phyloP scores from a whole-genome alignment of 2,329 filamentous ascomycete genomes.

The Leptodontidium sp. region DNA sequence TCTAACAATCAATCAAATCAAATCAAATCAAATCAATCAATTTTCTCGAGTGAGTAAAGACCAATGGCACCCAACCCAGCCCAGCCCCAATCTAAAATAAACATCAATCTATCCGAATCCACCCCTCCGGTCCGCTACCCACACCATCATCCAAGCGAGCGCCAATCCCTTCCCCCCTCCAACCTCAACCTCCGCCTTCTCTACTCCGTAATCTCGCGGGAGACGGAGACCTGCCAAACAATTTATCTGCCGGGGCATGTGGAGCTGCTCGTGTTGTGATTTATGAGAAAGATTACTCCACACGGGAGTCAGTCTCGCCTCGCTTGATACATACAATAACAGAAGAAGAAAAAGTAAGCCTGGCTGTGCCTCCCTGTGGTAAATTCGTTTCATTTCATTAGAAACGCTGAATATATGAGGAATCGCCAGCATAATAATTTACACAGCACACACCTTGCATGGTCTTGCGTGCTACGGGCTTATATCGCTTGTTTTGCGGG shows the following conservation, averaged over 20 bases:
- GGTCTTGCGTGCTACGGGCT: neutral
- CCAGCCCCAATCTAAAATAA: neutral
- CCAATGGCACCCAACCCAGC: neutral
- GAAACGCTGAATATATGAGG: neutral
- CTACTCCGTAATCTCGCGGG: neutral
- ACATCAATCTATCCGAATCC: constrained; percentile 14
- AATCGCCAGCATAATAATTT: neutral
- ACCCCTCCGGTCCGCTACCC: no score
- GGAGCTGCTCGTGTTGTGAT: no score
- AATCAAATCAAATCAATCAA: neutral
- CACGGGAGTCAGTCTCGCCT: no score
- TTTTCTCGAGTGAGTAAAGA: neutral
- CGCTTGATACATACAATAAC: no score
- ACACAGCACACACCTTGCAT: neutral
- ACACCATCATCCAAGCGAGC: neutral
- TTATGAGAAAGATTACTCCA: no score
- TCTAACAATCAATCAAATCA: neutral
- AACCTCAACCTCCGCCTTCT: neutral
- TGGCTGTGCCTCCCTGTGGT: neutral
- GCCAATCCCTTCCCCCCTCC: neutral
- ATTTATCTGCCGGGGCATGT: neutral
- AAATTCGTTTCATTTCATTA: neutral
- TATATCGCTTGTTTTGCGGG: neutral
- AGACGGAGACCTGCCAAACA: neutral
- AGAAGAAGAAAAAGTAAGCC: no score